Evolutionary conservation across 495 filamentous ascomycete genomes (phyloP).

Genomic region (Astrothelium subdiscretum): DNA sequence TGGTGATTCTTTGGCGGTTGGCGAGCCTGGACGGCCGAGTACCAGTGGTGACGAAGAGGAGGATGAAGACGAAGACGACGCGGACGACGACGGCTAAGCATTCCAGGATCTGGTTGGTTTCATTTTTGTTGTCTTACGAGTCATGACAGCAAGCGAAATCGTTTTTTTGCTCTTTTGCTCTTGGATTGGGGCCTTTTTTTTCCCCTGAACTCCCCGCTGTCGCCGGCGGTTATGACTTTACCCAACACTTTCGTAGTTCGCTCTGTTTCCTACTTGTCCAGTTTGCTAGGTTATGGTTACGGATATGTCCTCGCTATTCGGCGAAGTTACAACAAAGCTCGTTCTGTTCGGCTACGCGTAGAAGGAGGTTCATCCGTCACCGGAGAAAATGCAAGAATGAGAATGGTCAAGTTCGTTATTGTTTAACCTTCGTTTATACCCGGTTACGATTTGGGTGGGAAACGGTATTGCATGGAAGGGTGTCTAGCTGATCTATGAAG

Average conservation of each 20-base stretch:
- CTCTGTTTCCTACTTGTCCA: not conserved
- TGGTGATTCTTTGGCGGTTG: not conserved
- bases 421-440: not conserved
- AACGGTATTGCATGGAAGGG: not conserved
- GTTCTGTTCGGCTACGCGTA: not conserved
- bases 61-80: conserved; percentile 17
- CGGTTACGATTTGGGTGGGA: not conserved
- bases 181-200: not conserved
- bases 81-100: conserved; percentile 8
- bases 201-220: not conserved
- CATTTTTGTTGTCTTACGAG: not conserved
- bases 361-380: conserved; percentile 1
- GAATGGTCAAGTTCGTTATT: not conserved
- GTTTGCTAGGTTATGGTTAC: not conserved
- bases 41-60: conserved; percentile 5
- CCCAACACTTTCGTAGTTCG: not conserved
- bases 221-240: not conserved
- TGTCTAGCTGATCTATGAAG: not conserved
- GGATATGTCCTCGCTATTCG: not conserved
- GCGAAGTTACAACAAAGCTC: not conserved
- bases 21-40: not conserved
- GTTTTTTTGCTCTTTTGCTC: not conserved
- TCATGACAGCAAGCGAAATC: not conserved
- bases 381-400: not conserved
- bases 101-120: not conserved